Conservation (phyloP, 164 flowering plant species). For the Malania oleifera region DNA sequence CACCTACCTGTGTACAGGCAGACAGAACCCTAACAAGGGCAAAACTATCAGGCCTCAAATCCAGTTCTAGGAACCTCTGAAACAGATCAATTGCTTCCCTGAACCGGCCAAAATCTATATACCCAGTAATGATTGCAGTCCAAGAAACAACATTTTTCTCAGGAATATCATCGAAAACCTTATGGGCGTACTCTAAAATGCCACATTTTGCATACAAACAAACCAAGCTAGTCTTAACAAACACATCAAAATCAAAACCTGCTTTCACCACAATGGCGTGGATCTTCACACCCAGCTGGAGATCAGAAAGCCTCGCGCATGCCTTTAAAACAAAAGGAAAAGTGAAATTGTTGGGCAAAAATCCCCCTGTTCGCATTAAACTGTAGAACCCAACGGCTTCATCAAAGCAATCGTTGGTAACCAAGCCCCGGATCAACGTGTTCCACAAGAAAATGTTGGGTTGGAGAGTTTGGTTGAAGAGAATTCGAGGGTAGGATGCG, state of each 20-base stretch:
- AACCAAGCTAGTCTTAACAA: conserved; percentile 24
- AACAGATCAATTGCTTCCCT: conserved; percentile 24
- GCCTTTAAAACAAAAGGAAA: conserved; percentile 34
- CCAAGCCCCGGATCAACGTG: conserved; percentile 26
- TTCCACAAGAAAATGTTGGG: conserved; percentile 25
- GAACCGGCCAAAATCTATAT: conserved; percentile 14
- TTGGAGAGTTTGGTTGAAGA: conserved; percentile 16
- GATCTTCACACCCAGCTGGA: conserved; percentile 17
- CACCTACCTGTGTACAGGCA: conserved; percentile 21
- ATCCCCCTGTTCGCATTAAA: conserved; percentile 16
- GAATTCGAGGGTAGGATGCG: conserved; percentile 12
- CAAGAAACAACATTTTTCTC: conserved; percentile 26
- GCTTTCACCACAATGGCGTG: conserved; percentile 23
- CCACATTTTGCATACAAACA: conserved; percentile 23
- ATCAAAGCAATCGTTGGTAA: conserved; percentile 20
- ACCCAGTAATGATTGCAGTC: conserved; percentile 30
- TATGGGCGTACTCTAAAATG: conserved; percentile 10
- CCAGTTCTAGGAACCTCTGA: conserved; percentile 17
- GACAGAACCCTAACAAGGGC: conserved; percentile 21
- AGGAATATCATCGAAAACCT: conserved; percentile 32
- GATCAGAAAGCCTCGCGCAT: conserved; percentile 20
- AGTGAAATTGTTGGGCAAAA: conserved; percentile 25
- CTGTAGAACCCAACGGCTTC: conserved; percentile 15
- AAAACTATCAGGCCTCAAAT: conserved; percentile 24
- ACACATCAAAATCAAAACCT: conserved; percentile 24